Percentiles rank a stretch among this genome's conserved stretches.
phyloP scores from a whole-genome alignment of 257 asterid species.

The Solanum lignicaule region DNA sequence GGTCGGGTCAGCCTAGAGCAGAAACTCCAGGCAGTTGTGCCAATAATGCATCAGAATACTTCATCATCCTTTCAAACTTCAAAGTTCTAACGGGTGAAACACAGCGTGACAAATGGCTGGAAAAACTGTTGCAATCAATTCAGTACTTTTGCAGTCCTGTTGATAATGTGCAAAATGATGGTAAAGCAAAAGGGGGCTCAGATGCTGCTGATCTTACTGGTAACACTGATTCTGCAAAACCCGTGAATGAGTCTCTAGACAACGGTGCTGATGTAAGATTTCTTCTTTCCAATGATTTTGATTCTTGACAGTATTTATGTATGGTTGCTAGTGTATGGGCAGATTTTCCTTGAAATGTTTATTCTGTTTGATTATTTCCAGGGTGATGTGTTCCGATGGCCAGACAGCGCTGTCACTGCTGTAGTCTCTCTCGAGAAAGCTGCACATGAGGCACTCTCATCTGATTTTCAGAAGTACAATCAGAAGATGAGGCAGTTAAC shows the following conservation, averaged over 20 bases:
- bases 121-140: slow-evolving; percentile 58
- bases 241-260: slow-evolving; percentile 21
- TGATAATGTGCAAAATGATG: slow-evolving; percentile 23
- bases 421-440: slow-evolving; percentile 69
- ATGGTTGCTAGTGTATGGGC: background rate
- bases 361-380: slow-evolving; percentile 12
- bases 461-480: slow-evolving; percentile 60
- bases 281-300: background rate
- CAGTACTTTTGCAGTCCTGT: slow-evolving; percentile 37
- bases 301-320: background rate
- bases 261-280: slow-evolving; percentile 25
- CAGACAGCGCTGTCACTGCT: slow-evolving; percentile 50
- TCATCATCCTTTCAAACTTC: slow-evolving; percentile 30
- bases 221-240: slow-evolving; percentile 11
- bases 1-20: slow-evolving; percentile 36
- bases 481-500: slow-evolving; percentile 66
- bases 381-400: slow-evolving; percentile 48
- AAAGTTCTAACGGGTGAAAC: slow-evolving; percentile 52
- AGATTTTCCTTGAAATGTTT: background rate
- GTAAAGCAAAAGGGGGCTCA: slow-evolving; percentile 17
- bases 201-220: slow-evolving; percentile 10
- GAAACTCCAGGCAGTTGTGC: slow-evolving; percentile 65
- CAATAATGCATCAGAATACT: slow-evolving; percentile 38
- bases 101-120: slow-evolving; percentile 70
- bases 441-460: slow-evolving; percentile 42